Evolutionary conservation across 345 rosid genomes (phyloP).

Genomic region (Clausena lansium): DNA sequence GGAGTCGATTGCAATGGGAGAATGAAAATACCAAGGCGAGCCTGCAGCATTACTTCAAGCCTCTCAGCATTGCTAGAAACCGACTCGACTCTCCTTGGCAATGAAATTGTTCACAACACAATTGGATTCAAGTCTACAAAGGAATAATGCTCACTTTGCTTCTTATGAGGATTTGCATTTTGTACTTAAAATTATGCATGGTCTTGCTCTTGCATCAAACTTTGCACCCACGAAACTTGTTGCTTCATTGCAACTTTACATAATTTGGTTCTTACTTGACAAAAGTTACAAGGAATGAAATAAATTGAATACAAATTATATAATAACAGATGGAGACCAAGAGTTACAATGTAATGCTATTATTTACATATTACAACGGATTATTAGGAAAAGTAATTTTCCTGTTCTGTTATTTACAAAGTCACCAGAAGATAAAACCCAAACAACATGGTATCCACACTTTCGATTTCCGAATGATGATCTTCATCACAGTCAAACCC

Average conservation of each 20-base stretch:
- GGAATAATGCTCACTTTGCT: too few species aligned
- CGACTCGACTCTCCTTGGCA: too few species aligned
- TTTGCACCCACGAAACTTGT: background rate
- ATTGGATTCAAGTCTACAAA: too few species aligned
- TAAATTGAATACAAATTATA: background rate
- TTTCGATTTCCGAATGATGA: slow-evolving; percentile 25
- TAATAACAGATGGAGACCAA: background rate
- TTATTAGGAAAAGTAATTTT: slow-evolving; percentile 15
- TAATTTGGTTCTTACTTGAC: background rate
- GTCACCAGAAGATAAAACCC: slow-evolving; percentile 18
- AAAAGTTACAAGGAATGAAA: slow-evolving; percentile 3
- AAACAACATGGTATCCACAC: slow-evolving; percentile 24
- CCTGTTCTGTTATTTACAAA: slow-evolving; percentile 33
- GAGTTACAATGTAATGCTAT: slow-evolving; percentile 15
- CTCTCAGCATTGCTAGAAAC: too few species aligned
- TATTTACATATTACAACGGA: slow-evolving; percentile 35
- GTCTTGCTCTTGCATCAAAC: background rate
- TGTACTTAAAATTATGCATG: background rate
- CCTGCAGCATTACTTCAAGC: too few species aligned
- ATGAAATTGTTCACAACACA: too few species aligned
- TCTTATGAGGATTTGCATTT: too few species aligned
- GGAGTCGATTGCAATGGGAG: too few species aligned
- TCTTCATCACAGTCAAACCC: slow-evolving; percentile 15
- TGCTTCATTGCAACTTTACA: background rate
- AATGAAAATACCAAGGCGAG: too few species aligned